Evolutionary conservation across 306 rosid genomes (phyloP).

Genomic region (Delonix regia): DNA sequence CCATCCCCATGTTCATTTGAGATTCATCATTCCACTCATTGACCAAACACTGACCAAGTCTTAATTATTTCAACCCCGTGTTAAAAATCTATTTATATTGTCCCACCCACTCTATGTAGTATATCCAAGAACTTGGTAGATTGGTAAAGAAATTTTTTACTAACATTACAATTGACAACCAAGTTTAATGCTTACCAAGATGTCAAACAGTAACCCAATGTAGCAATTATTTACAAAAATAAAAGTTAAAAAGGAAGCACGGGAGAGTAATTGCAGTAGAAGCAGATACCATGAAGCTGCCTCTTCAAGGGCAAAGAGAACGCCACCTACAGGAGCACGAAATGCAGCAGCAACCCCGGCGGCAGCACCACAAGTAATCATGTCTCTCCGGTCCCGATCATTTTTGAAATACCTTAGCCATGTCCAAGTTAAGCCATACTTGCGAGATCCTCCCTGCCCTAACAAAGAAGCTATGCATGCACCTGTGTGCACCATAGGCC

Average conservation of each 20-base stretch:
- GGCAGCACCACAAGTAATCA: slow-evolving; percentile 96
- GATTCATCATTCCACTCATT: background rate
- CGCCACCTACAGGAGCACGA: slow-evolving; percentile 96
- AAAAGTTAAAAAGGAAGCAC: background rate
- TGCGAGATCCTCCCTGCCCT: slow-evolving; percentile 93
- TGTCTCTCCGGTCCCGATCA: slow-evolving; percentile 87
- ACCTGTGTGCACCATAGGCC: slow-evolving; percentile 98
- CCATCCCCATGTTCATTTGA: background rate
- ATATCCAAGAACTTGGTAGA: slow-evolving; percentile 12
- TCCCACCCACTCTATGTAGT: background rate
- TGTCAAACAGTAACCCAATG: background rate
- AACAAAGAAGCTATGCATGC: slow-evolving; percentile 87
- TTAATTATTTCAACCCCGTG: background rate
- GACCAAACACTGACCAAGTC: background rate
- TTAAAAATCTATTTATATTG: background rate
- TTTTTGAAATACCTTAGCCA: slow-evolving; percentile 88
- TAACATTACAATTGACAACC: slow-evolving; percentile 1
- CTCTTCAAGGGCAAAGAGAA: slow-evolving; percentile 93
- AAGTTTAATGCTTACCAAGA: background rate
- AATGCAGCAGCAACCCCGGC: slow-evolving; percentile 98
- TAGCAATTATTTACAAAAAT: background rate
- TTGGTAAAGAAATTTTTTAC: background rate
- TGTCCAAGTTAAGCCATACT: slow-evolving; percentile 66
- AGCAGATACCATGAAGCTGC: slow-evolving; percentile 91
- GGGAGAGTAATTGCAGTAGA: slow-evolving; percentile 27